Base-by-base conservation (phyloP, 805 yeast genomes). In the Candida hispaniensis region DNA sequence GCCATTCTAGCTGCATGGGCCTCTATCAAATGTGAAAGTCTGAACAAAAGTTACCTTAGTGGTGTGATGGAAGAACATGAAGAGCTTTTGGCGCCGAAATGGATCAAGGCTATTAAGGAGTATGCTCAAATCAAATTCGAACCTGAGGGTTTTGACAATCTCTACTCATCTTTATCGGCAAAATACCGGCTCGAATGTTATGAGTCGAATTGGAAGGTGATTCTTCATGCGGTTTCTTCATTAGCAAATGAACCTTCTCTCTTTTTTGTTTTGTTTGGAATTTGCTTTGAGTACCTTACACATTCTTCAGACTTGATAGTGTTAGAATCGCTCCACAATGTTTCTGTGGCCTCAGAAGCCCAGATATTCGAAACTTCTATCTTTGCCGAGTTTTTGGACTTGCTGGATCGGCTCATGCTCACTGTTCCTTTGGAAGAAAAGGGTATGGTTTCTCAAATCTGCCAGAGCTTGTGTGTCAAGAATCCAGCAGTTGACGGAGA, bases 191-290 rank as follows among this genome's bases (percentile, higher is more conserved):
- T 67, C 38, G 63, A 58, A 15, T 54, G 54, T 26, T 79, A 72
- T 51, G 65, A 69, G 23, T 59, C 63, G 12, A 69, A 75, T 22
- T 85, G 95, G 94, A 59, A 79, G 21, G 79, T 77, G 46, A 66
- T 83, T 42, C 73, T 79, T 7, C 77, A 78, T 33, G 94, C 81
- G 0, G 62, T 85, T 43, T 76, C 91, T 9, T 60, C 73, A 6
- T 61, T 79, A 23, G 61, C 79, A 24, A 73, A 73, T 24, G 56
- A 49, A 13, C 52, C 56, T 5, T 47, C 57, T 2, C 50, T 61
- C 7, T 79, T 85, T 45, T 79, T 82, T 50, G 76, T 85, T 18
- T 54, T 86, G 23, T 80, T 79, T 57, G 80, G 94, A 7, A 79
- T 81, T 45, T 82, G 94, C 51, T 65, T 85, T 30, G 93, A 81